Base-by-base conservation (phyloP, 2,329 filamentous ascomycete genomes). In the Didymella arachidicola region DNA sequence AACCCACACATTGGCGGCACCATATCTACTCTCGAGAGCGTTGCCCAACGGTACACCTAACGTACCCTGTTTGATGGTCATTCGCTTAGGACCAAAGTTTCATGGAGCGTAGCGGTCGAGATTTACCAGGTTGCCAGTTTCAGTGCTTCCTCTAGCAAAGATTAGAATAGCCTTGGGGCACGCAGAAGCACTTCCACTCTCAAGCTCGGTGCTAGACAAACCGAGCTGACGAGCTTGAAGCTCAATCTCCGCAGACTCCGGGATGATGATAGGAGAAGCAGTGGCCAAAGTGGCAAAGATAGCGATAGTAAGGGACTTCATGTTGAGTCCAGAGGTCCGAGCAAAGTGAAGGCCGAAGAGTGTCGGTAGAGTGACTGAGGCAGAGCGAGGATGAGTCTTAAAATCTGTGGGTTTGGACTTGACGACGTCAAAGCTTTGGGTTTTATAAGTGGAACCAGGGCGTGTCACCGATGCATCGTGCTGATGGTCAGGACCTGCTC, bases 101-200 rank as follows among this genome's bases (percentile, higher is more conserved):
- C 5, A 34, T 16, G 4, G 4, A 12, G 36, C 3, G 22, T 7
- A 19, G 11, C 18, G 8, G 7, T 18, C 3, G 36, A 19, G 11
- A 53, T 65, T 8, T 63, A 71, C 69, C 66, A 74, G 64, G 29
- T 72, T 74, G 0, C 70, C 70, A 19, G 45, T 22, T 32, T 73
- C 69, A 4, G 61, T 67, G 19, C 64, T 66, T 10, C 66, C 70
- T 14, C 71, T 60, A 11, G 70, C 70, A 29, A 68, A 74, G 48
- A 72, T 69, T 41, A 72, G 53, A 26, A 72, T 73, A 0, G 61
- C 68, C 22, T 65, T 66, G 14, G 70, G 70, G 36, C 71, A 73
- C 11, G 61, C 46, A n/a, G 60, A 57, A 16, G 64, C 38, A 25
- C 47, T 63, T 32, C 70, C 70, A 14, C 46, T 58, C 27, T 72